A percentile compares a stretch with the other conserved stretches of the same genome.
These are phyloP conservation scores for Komagataella ulmi DNA, from an alignment of 805 yeast species.

Conservation along the genomic window DNA sequence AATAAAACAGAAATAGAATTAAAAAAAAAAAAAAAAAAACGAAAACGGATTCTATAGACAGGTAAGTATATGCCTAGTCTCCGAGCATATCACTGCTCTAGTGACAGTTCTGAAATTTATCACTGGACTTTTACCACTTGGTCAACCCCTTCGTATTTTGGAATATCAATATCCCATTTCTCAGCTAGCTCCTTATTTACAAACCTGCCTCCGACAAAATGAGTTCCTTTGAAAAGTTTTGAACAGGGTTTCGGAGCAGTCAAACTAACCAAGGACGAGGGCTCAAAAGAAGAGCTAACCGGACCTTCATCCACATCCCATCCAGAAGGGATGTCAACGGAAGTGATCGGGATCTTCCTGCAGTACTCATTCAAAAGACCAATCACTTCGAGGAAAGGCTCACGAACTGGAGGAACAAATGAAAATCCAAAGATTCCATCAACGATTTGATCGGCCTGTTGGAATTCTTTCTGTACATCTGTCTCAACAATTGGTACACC, in stretches of 20 bases:
- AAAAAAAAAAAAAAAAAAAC: too few species aligned
- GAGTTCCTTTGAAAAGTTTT: slow-evolving; percentile 23
- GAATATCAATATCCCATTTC: slow-evolving; percentile 59
- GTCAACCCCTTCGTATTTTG: slow-evolving; percentile 41
- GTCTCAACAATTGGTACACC: slow-evolving; percentile 41
- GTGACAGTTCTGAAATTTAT: neutral
- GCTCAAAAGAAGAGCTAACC: slow-evolving; percentile 25
- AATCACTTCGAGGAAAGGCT: slow-evolving; percentile 50
- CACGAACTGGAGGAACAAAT: slow-evolving; percentile 76
- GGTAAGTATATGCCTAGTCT: neutral
- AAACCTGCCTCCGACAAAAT: slow-evolving; percentile 88
- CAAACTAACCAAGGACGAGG: slow-evolving; percentile 61
- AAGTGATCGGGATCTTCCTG: slow-evolving; percentile 42
- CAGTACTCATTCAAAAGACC: slow-evolving; percentile 19
- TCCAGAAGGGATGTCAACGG: slow-evolving; percentile 90
- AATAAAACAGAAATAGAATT: too few species aligned
- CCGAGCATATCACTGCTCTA: neutral
- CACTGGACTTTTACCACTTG: slow-evolving; percentile 31
- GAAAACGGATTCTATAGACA: neutral
- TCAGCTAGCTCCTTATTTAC: slow-evolving; percentile 52
- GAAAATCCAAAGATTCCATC: slow-evolving; percentile 93
- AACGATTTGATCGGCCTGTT: slow-evolving; percentile 34
- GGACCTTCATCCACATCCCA: slow-evolving; percentile 96
- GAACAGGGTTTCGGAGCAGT: slow-evolving; percentile 95
- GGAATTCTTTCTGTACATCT: slow-evolving; percentile 16